phyloP scores from a whole-genome alignment of 2,329 filamentous ascomycete species.

The Hirsutella rhossiliensis region DNA sequence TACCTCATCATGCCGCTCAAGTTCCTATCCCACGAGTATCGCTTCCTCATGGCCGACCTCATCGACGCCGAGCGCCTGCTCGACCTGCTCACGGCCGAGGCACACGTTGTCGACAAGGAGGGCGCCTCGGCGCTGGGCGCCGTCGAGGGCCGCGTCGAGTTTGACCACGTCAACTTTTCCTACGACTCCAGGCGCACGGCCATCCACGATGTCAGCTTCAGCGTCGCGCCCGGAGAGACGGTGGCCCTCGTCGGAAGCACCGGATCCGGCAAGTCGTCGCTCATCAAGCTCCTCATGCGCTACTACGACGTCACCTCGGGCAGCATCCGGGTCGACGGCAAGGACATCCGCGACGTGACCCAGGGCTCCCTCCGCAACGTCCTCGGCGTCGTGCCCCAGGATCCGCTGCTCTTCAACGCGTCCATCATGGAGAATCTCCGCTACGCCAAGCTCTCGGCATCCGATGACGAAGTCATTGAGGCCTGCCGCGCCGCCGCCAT shows the following conservation, averaged over 20 bases:
- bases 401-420: slow-evolving; percentile 51
- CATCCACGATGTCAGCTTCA: slow-evolving; percentile 35
- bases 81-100: slow-evolving; percentile 43
- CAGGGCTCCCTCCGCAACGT: slow-evolving; percentile 43
- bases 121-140: slow-evolving; percentile 31
- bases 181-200: slow-evolving; percentile 42
- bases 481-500: slow-evolving; percentile 51
- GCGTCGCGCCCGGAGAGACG: slow-evolving; percentile 37
- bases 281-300: slow-evolving; percentile 47
- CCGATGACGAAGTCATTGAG: slow-evolving; percentile 44
- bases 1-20: slow-evolving; percentile 25
- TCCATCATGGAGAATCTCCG: slow-evolving; percentile 53
- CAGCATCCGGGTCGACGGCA: slow-evolving; percentile 42
- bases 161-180: slow-evolving; percentile 40
- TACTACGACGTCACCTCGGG: slow-evolving; percentile 47
- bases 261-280: slow-evolving; percentile 50
- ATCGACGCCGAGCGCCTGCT: slow-evolving; percentile 54
- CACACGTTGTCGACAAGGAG: slow-evolving; percentile 36
- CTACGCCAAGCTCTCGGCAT: slow-evolving; percentile 50
- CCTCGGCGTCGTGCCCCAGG: slow-evolving; percentile 54
- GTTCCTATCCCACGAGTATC: slow-evolving; percentile 17
- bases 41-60: slow-evolving; percentile 27
- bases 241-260: slow-evolving; percentile 51
- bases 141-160: slow-evolving; percentile 35
- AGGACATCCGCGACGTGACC: slow-evolving; percentile 46